These are phyloP conservation scores for Rhododendron ferrugineum DNA, from an alignment of 148 eudicot species.

Conservation along the genomic window DNA sequence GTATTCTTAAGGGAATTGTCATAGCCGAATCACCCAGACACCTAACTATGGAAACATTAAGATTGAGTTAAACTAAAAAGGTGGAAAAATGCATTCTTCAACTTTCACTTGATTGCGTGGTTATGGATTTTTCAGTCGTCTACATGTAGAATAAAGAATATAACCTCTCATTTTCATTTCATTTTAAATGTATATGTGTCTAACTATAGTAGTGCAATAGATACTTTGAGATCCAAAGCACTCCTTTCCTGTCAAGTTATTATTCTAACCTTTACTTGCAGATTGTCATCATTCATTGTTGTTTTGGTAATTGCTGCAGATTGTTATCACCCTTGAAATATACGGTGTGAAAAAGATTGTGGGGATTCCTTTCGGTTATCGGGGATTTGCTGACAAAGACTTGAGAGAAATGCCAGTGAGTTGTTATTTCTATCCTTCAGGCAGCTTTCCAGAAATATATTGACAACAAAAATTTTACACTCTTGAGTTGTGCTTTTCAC, in stretches of 20 bases:
- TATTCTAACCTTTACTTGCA: neutral
- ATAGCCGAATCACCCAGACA: neutral
- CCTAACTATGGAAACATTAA: neutral
- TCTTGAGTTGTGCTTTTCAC: neutral
- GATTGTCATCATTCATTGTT: conserved; percentile 5
- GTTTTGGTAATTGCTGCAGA: conserved; percentile 42
- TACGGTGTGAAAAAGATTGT: conserved; percentile 90
- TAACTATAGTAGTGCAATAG: neutral
- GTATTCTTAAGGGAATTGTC: neutral
- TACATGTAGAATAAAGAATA: neutral
- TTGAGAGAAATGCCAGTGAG: conserved; percentile 75
- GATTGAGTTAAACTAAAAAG: neutral
- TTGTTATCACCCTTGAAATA: conserved; percentile 94
- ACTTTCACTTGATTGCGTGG: neutral
- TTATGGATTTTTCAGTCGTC: neutral
- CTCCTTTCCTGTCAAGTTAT: neutral
- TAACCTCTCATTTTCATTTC: neutral
- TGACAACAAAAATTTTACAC: neutral
- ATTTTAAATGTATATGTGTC: neutral
- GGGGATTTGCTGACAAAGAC: conserved; percentile 76
- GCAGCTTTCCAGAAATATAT: neutral
- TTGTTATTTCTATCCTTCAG: conserved; percentile 8
- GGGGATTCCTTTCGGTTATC: conserved; percentile 95
- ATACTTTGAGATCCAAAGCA: neutral
- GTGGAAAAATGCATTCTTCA: neutral